Evolutionary conservation across 208 protist genomes (phyloP).

Genomic region (Crithidia sp.): DNA sequence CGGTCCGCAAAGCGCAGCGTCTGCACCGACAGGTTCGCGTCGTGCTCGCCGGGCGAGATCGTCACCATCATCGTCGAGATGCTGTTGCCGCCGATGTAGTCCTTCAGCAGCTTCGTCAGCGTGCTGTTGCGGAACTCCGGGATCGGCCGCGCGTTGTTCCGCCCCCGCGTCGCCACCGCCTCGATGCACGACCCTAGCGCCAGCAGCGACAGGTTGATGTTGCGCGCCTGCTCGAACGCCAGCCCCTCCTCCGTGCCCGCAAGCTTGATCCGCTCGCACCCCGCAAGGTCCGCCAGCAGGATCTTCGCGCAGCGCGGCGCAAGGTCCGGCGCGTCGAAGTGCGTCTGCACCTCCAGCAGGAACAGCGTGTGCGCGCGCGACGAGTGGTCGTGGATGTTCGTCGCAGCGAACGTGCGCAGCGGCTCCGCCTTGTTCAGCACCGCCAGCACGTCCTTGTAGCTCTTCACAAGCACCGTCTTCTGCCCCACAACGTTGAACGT

Average conservation of each 20-base stretch:
- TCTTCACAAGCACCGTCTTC: slow-evolving; percentile 75
- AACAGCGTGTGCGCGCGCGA: slow-evolving; percentile 88
- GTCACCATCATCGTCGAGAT: slow-evolving; percentile 85
- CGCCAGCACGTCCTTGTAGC: slow-evolving; percentile 82
- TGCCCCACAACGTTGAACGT: slow-evolving; percentile 88
- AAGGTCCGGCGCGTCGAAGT: slow-evolving; percentile 60
- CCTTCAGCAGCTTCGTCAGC: slow-evolving; percentile 88
- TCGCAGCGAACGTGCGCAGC: slow-evolving; percentile 90
- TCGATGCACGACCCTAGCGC: slow-evolving; percentile 84
- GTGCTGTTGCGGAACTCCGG: slow-evolving; percentile 86
- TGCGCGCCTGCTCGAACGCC: slow-evolving; percentile 81
- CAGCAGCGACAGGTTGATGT: slow-evolving; percentile 88
- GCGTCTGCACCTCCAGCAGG: slow-evolving; percentile 74
- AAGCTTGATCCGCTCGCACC: slow-evolving; percentile 81
- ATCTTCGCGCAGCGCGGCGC: slow-evolving; percentile 68
- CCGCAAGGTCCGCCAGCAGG: slow-evolving; percentile 83
- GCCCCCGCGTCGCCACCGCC: slow-evolving; percentile 61
- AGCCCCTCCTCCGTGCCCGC: slow-evolving; percentile 73
- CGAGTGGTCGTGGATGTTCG: slow-evolving; percentile 85
- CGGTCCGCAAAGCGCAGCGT: slow-evolving; percentile 88
- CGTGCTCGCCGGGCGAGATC: slow-evolving; percentile 64
- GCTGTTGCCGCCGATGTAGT: slow-evolving; percentile 88
- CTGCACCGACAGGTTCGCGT: slow-evolving; percentile 83
- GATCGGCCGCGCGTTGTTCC: slow-evolving; percentile 45
- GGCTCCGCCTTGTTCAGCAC: slow-evolving; percentile 84